phyloP scores from a whole-genome alignment of 129 eudicot species.

The Scalesia atractyloides region DNA sequence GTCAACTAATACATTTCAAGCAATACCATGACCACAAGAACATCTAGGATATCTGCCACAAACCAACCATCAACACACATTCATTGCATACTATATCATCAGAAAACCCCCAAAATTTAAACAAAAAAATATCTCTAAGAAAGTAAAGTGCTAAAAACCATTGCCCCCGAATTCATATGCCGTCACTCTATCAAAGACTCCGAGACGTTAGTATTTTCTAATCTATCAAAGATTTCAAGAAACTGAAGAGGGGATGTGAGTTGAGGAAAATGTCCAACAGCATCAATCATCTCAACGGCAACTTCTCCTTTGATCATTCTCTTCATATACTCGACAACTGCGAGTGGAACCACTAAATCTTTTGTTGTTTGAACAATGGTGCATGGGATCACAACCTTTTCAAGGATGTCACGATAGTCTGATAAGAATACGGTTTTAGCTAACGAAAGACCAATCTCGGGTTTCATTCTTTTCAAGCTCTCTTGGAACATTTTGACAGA shows the following conservation, averaged over 20 bases:
- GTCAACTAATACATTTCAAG: constrained; percentile 17
- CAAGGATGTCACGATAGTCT: constrained; percentile 63
- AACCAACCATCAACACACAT: constrained; percentile 33
- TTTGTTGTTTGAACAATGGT: constrained; percentile 61
- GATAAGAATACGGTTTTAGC: constrained; percentile 74
- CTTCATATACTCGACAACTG: constrained; percentile 62
- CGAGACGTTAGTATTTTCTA: constrained; percentile 38
- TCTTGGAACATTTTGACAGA: constrained; percentile 39
- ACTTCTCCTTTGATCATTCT: constrained; percentile 57
- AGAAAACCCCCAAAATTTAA: neutral
- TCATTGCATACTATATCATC: constrained; percentile 25
- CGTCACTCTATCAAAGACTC: constrained; percentile 45
- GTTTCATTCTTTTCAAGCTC: constrained; percentile 58
- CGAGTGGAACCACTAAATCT: constrained; percentile 66
- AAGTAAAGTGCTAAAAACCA: constrained; percentile 4
- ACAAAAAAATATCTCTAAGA: neutral
- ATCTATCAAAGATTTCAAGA: constrained; percentile 54
- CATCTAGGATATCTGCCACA: constrained; percentile 17
- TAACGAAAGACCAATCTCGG: constrained; percentile 50
- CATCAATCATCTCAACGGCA: constrained; percentile 55
- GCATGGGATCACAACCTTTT: constrained; percentile 66
- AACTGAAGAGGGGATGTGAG: constrained; percentile 64
- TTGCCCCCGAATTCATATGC: neutral
- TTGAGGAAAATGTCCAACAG: constrained; percentile 96
- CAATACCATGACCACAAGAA: constrained; percentile 22